A percentile compares a stretch with the other conserved stretches of the same genome.
These are phyloP conservation scores for Candida sanyaensis DNA, from an alignment of 1,139 yeast species.

Conservation along the genomic window DNA sequence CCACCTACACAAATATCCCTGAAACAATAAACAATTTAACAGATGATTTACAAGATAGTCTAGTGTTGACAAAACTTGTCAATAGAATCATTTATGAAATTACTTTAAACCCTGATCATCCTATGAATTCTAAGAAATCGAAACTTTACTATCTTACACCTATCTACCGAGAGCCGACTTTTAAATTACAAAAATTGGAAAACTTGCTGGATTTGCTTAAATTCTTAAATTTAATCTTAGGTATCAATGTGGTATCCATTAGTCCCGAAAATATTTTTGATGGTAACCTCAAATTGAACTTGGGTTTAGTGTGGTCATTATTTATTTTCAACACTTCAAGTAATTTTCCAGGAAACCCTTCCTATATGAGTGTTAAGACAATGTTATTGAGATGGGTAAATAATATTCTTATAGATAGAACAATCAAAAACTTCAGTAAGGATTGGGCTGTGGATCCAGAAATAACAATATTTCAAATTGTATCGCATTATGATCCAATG, in stretches of 20 bases:
- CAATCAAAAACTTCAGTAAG: conserved; percentile 33
- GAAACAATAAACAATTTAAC: conserved; percentile 7
- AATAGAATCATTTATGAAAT: conserved; percentile 30
- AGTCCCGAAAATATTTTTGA: conserved; percentile 72
- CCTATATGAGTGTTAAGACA: conserved; percentile 33
- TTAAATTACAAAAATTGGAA: conserved; percentile 62
- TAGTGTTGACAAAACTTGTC: conserved; percentile 37
- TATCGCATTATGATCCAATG: conserved; percentile 24
- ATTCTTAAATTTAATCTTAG: conserved; percentile 52
- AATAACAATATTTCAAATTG: conserved; percentile 31
- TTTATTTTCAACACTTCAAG: conserved; percentile 51
- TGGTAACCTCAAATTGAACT: conserved; percentile 61
- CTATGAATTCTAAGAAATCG: conserved; percentile 18
- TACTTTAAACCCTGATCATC: conserved; percentile 13
- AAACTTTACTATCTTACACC: conserved; percentile 34
- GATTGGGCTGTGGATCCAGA: conserved; percentile 39
- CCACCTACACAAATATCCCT: conserved; percentile 5
- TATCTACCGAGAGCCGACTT: conserved; percentile 46
- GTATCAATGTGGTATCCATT: conserved; percentile 51
- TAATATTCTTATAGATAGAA: conserved; percentile 18
- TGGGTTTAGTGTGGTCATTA: conserved; percentile 68
- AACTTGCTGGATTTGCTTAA: conserved; percentile 60
- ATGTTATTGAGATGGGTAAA: conserved; percentile 39
- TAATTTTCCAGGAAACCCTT: conserved; percentile 32
- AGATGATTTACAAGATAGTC: conserved; percentile 40